Evolutionary conservation across 495 filamentous ascomycete genomes (phyloP), one percentile per base, ranked within the genome.

Genomic region (Aspergillus saccharolyticus): DNA sequence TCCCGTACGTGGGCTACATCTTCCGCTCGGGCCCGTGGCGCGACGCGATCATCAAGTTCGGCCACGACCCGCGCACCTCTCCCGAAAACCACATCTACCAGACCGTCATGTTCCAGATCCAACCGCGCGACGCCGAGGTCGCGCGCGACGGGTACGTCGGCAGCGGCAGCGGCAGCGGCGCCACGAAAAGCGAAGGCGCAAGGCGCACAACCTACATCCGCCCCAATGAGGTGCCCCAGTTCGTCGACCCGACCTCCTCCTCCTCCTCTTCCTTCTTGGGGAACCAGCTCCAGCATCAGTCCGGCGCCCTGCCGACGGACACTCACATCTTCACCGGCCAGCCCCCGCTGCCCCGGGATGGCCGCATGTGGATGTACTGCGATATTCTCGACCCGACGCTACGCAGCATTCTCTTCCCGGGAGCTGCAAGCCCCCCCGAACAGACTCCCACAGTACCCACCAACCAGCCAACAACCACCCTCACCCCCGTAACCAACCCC

Each of bases 21-120:
- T 96, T 96, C 78, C 84, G 83, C 48, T 87, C 85, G 6, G 94
- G 94, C 0, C 94, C 94, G 0, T 98, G 89, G 87, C 82, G 89
- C 49, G 91, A 97, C 67, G 85, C 89, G 15, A 80, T 96, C 55
- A 80, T 97, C 57, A 82, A 79, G 52, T 90, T 90, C 61, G 95
- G 94, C 12, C 64, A 96, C 22, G 95, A 98, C 65, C 94, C 94
- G 0, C 83, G 95, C 49, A 74, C 70, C 7, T 86, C 89, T 52
- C 84, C 86, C 0, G 79, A 83, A 17, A 92, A 87, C 63, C 84
- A 91, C 0, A 67, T 80, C 25, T 97, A 96, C 71, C 94, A 98
- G 69, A 93, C 89, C 0, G 70, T 96, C 45, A 89, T 89, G 67
- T 97, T 97, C 76, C 74, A 81, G 55, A 65, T 86, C 14, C 68